Base-by-base conservation (phyloP, 2,329 filamentous ascomycete species). In the Fusarium solani-melongenae region DNA sequence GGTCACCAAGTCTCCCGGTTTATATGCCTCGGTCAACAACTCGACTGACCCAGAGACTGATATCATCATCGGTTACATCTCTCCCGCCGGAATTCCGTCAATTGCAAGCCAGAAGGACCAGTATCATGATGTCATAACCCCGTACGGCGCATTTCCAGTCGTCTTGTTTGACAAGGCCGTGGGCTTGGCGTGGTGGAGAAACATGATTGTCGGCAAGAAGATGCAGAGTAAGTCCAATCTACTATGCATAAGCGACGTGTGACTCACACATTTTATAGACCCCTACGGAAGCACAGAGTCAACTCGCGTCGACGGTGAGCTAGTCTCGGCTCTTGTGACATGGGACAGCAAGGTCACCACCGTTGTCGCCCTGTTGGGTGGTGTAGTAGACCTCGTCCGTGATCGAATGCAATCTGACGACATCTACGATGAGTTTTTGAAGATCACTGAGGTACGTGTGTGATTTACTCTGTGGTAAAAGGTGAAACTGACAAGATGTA, bases 341-440 rank as follows among this genome's bases (percentile, higher is more conserved):
- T 85, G 84, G 84, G 84, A 85, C 59, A 84, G 83, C 71, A 85
- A 85, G 63, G 75, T 85, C 9, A 82, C 82, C 11, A 85, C 83
- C 0, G 83, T 85, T 0, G 76, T 81, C 20, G 80, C 83, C 0
- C 74, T 85, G 0, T 71, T 85, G 5, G 83, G 83, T 2, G 84
- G 83, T 0, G 82, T 83, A 1, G 72, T 75, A 12, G 80, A 83
- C 46, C 74, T 84, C 24, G 83, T 84, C 5, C 78, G 83, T 5
- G 69, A 82, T 46, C 80, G 78, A 62, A 83, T 84, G 81, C 81
- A 80, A 71, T 63, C 67, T 0, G 82, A 85, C 22, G 78, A 79
- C 1, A 79, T 84, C 17, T 85, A 85, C 58, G 39, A 81, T 1
- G 79, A 82, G n/a, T 85, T 83, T 70, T 64, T 82, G 3, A 69